A percentile compares a stretch with the other conserved stretches of the same genome.
Conservation (phyloP, 2,329 filamentous ascomycete genomes). For the Parastagonospora avenae region DNA sequence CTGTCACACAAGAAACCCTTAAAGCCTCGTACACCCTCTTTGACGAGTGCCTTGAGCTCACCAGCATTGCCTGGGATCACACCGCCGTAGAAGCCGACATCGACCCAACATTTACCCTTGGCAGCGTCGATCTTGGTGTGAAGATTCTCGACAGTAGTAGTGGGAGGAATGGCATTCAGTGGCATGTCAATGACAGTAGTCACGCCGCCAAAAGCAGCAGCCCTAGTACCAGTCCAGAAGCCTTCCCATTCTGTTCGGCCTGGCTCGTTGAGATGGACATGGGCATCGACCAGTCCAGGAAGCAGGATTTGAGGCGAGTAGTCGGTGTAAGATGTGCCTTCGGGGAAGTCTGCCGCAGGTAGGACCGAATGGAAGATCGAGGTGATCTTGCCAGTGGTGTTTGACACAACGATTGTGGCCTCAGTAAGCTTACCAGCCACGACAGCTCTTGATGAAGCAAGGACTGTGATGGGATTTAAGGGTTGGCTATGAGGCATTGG, state of each 20-base stretch:
- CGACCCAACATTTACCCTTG: conserved; percentile 90
- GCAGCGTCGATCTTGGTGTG: conserved; percentile 86
- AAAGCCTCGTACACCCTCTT: conserved; percentile 89
- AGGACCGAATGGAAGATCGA: conserved; percentile 75
- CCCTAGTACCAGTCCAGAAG: conserved; percentile 91
- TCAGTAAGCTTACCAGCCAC: conserved; percentile 77
- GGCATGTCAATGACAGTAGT: conserved; percentile 99
- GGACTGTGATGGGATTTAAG: conserved; percentile 66
- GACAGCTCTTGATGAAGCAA: conserved; percentile 83
- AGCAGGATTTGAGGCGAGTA: conserved; percentile 84
- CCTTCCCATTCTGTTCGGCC: conserved; percentile 98
- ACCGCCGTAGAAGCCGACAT: conserved; percentile 97
- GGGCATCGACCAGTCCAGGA: conserved; percentile 92
- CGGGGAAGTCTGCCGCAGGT: conserved; percentile 75
- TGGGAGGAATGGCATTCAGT: conserved; percentile 93
- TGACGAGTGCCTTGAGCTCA: conserved; percentile 79
- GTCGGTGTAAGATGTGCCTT: conserved; percentile 75
- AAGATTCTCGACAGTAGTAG: conserved; percentile 82
- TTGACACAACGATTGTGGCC: conserved; percentile 82
- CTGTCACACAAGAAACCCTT: conserved; percentile 98
- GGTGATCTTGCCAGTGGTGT: conserved; percentile 80
- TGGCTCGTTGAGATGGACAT: conserved; percentile 97
- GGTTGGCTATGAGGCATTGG: conserved; percentile 33
- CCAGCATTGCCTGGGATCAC: conserved; percentile 86
- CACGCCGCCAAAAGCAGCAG: conserved; percentile 92